A percentile compares a stretch with the other conserved stretches of the same genome.
Conservation (phyloP, 2,329 filamentous ascomycete genomes). For the Epichloe scottii region DNA sequence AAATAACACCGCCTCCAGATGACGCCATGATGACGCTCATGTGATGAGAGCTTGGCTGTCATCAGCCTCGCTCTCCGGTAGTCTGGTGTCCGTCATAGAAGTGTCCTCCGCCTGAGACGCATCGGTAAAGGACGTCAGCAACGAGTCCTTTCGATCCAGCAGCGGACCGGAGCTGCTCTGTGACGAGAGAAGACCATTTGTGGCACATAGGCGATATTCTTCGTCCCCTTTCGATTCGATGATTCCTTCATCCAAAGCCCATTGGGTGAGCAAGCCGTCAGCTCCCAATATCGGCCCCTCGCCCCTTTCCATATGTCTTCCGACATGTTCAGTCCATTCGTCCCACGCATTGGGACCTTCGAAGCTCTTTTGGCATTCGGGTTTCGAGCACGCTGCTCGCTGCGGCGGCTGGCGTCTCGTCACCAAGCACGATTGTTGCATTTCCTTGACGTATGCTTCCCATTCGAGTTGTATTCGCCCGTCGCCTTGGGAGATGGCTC, state of each 20-base stretch:
- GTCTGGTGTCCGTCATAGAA: conserved; percentile 12
- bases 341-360: conserved; percentile 70
- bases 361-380: conserved; percentile 61
- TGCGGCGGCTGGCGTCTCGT: conserved; percentile 57
- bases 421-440: conserved; percentile 63
- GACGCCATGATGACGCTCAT: neutral
- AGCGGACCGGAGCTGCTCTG: conserved; percentile 4
- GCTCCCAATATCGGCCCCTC: conserved; percentile 45
- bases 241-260: conserved; percentile 51
- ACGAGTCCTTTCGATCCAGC: conserved; percentile 17
- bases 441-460: conserved; percentile 53
- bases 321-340: conserved; percentile 84
- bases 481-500: conserved; percentile 43
- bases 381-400: conserved; percentile 55
- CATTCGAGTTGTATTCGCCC: conserved; percentile 48
- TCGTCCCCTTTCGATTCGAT: conserved; percentile 45
- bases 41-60: neutral
- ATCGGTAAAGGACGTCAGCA: conserved; percentile 8
- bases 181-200: conserved; percentile 14
- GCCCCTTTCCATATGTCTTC: conserved; percentile 72
- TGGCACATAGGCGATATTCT: conserved; percentile 37
- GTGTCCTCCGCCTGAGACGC: conserved; percentile 12
- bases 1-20: neutral
- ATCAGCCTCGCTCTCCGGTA: conserved; percentile 14
- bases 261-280: conserved; percentile 44